Percentiles rank a stretch among this genome's conserved stretches.
Evolutionary conservation across 2,329 filamentous ascomycete genomes (phyloP).

Genomic region (Cercospora sp.): DNA sequence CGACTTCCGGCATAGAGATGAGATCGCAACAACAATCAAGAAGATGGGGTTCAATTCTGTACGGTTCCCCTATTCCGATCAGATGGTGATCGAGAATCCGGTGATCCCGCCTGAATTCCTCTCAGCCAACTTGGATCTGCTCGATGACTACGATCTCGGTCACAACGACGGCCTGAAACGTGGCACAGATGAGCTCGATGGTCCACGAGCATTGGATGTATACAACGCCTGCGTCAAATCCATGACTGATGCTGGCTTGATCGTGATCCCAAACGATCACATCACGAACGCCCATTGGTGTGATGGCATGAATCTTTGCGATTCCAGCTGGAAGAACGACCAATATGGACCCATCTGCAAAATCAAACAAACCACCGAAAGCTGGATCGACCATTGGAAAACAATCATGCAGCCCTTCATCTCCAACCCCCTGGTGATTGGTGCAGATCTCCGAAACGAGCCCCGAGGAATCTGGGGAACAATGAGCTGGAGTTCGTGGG

Average conservation of each 20-base stretch:
- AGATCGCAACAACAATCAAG: conserved; percentile 62
- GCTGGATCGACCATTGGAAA: conserved; percentile 67
- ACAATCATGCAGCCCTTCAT: conserved; percentile 61
- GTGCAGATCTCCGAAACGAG: conserved; percentile 68
- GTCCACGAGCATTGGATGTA: conserved; percentile 60
- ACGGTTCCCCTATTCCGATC: conserved; percentile 67
- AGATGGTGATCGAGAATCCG: conserved; percentile 64
- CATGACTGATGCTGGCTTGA: conserved; percentile 62
- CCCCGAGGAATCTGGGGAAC: conserved; percentile 68
- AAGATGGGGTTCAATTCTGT: conserved; percentile 69
- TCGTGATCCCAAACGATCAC: conserved; percentile 69
- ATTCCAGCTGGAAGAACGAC: conserved; percentile 66
- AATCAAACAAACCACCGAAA: conserved; percentile 62
- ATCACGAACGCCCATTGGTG: conserved; percentile 70
- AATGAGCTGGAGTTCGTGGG: conserved; percentile 66
- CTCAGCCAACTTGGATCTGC: conserved; percentile 61
- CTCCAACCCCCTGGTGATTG: conserved; percentile 63
- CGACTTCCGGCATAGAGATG: conserved; percentile 61
- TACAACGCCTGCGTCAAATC: conserved; percentile 59
- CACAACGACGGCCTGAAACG: conserved; percentile 12
- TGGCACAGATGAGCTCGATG: conserved; percentile 31
- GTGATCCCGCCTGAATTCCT: conserved; percentile 54
- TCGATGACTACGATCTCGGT: conserved; percentile 33
- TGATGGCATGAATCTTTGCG: conserved; percentile 67
- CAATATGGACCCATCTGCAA: conserved; percentile 62